A percentile compares a stretch with the other conserved stretches of the same genome.
These are phyloP conservation scores for Leptomonas seymouri DNA, from an alignment of 208 protist species.

Conservation along the genomic window DNA sequence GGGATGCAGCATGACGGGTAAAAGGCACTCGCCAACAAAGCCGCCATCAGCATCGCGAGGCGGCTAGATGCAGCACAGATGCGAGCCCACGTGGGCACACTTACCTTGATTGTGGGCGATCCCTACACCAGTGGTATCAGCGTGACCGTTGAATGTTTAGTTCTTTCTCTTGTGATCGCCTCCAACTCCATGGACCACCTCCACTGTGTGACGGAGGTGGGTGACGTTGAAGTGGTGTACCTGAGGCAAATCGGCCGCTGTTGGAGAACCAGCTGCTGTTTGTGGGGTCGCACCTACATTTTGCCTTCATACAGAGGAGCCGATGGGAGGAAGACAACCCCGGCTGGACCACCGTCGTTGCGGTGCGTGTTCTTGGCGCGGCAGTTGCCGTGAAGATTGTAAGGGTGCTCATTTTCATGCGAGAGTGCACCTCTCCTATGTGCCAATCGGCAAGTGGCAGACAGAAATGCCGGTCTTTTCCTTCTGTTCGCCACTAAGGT, in stretches of 20 bases:
- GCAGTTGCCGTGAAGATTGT: not conserved
- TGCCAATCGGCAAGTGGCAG: too few species aligned
- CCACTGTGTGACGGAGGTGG: slow-evolving; percentile 9
- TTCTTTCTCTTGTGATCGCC: not conserved
- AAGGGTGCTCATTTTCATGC: not conserved
- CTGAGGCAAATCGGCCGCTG: not conserved
- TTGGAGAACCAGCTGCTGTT: slow-evolving; percentile 3
- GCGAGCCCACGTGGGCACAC: not conserved
- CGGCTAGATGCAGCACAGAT: slow-evolving; percentile 3
- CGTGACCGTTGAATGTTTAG: not conserved
- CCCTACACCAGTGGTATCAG: not conserved
- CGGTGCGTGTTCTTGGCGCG: slow-evolving; percentile 4
- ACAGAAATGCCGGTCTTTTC: too few species aligned
- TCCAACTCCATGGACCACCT: slow-evolving; percentile 8
- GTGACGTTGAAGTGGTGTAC: not conserved
- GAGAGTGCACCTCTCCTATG: too few species aligned
- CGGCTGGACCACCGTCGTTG: slow-evolving; percentile 7
- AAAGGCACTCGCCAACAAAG: not conserved
- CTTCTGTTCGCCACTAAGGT: too few species aligned
- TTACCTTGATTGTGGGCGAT: slow-evolving; percentile 4
- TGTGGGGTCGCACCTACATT: slow-evolving; percentile 9
- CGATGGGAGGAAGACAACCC: not conserved
- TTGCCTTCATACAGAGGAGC: slow-evolving; percentile 1
- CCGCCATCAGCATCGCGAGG: slow-evolving; percentile 12
- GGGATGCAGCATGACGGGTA: slow-evolving; percentile 11